Evolutionary conservation across 805 yeast species (phyloP), one percentile per base, ranked within the genome.

Genomic region (Candida loeiensis): DNA sequence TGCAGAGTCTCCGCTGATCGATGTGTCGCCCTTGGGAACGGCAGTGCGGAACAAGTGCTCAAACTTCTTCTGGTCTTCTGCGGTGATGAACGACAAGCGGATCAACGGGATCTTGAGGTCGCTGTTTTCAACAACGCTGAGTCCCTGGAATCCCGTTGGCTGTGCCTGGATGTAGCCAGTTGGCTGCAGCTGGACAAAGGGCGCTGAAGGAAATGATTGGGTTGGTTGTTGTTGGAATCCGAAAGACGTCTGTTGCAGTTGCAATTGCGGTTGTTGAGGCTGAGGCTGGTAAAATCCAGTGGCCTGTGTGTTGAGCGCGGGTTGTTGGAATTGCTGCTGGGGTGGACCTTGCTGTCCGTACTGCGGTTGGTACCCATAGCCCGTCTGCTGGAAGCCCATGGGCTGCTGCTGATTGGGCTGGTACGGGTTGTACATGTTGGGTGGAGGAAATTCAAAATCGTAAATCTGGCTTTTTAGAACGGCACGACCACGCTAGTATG

Each of bases 41-140:
- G 89, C 82, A 15, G 87, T 74, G 49, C 91, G 70, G 59, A 91
- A 91, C 50, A 91, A 69, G 51, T 81, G 80, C 61, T 88, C 96
- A 56, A 85, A 91, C 58, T 86, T 84, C 43, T 76, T 75, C 66
- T 91, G 98, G 59, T 91, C 97, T 24, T 77, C 78, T 17, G 85
- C 82, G 3, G 95, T 79, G 46, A 91, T 78, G 58, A 91, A 91
- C 8, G 95, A 80, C 38, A 91, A 70, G 49, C 97, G 76, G 45
- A 86, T 85, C 48, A 67, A 68, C 31, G 93, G 93, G 46, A 85
- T 79, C 54, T 80, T 80, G 46, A 85, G 52, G 13, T 72, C 79
- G 28, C 63, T 71, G 55, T 81, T 79, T 51, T 77, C 78, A 14
- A 69, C 66, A 28, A 65, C 70, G 26, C 59, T 55, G n/a, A 50